Evolutionary conservation across 805 yeast species (phyloP).

Genomic region (Sugiyamaella smithiae): DNA sequence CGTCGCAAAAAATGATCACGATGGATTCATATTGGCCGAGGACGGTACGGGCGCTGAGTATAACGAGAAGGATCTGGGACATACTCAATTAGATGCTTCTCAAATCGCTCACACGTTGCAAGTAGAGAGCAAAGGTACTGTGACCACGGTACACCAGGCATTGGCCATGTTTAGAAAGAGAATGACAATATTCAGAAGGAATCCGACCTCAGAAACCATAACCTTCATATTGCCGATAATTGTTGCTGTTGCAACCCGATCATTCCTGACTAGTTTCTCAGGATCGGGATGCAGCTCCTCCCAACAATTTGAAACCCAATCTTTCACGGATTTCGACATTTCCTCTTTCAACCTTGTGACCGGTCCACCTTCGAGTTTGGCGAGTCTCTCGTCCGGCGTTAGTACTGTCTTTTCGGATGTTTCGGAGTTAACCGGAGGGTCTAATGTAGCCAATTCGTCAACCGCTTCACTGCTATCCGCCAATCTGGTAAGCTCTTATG

Average conservation of each 20-base stretch:
- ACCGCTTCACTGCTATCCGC: constrained; percentile 6
- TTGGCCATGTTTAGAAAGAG: constrained; percentile 34
- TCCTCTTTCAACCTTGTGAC: constrained; percentile 15
- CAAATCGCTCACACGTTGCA: constrained; percentile 13
- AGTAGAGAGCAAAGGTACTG: constrained; percentile 13
- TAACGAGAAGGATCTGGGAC: background rate
- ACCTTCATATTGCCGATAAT: constrained; percentile 32
- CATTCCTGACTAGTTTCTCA: constrained; percentile 21
- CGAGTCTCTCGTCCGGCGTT: constrained; percentile 12
- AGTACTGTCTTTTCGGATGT: constrained; percentile 16
- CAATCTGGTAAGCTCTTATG: constrained; percentile 22
- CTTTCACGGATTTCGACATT: constrained; percentile 16
- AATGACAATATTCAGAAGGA: constrained; percentile 28
- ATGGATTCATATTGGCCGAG: constrained; percentile 9
- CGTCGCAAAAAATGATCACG: constrained; percentile 31
- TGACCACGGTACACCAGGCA: constrained; percentile 26
- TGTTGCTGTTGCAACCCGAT: constrained; percentile 30
- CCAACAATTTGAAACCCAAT: constrained; percentile 14
- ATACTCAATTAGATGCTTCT: background rate
- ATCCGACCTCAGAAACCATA: constrained; percentile 30
- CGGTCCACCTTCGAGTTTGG: constrained; percentile 16
- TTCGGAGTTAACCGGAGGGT: constrained; percentile 11
- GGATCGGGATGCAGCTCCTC: constrained; percentile 23
- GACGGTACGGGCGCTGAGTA: constrained; percentile 1
- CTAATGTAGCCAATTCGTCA: constrained; percentile 1